Base-by-base conservation (phyloP, 495 filamentous ascomycete species). In the Penicillium canariense region DNA sequence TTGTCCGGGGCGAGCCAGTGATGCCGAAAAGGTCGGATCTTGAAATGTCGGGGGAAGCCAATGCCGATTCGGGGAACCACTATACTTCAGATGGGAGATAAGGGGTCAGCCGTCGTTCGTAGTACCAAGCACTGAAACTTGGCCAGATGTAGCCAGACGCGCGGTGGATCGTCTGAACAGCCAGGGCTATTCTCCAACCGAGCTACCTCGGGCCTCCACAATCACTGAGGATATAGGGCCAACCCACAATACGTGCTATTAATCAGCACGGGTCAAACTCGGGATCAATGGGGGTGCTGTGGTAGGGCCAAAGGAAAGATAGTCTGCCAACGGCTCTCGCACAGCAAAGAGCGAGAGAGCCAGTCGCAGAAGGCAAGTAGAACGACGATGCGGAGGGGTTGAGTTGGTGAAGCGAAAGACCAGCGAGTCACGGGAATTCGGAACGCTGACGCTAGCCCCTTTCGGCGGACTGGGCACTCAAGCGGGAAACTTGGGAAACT, bases 391-490 rank as follows among this genome's bases (percentile, higher is more conserved):
- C 60, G 60, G 64, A 67, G 64, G 64, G 64, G 64, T 67, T 56
- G 44, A 64, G 59, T 59, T 56, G 43, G 55, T 58, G 63, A 61
- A 66, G 57, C 55, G 63, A 67, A 67, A 59, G 58, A 56, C 52
- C 50, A 60, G 58, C 54, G 52, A 61, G 63, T 67, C 63, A 64
- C 63, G 63, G 63, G 63, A 64, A 57, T 64, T 64, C 61, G 55
- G 61, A 58, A 55, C 46, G 3, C 32, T 38, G 10, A 39, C 59
- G 56, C 62, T 65, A 65, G 42, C 50, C 61, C 4, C 11, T 56
- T 64, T 57, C 4, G 59, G 62, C 18, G 52, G 58, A 28, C 36
- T 54, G 48, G 59, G 50, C 53, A 63, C 53, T 58, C 55, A 64
- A 64, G 47, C 48, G 49, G 42, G 46, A 32, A 18, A 26, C 39